Evolutionary conservation across 768 basidiomycete species (phyloP), one percentile per base, ranked within the genome.

Genomic region (Heimioporus sp.): DNA sequence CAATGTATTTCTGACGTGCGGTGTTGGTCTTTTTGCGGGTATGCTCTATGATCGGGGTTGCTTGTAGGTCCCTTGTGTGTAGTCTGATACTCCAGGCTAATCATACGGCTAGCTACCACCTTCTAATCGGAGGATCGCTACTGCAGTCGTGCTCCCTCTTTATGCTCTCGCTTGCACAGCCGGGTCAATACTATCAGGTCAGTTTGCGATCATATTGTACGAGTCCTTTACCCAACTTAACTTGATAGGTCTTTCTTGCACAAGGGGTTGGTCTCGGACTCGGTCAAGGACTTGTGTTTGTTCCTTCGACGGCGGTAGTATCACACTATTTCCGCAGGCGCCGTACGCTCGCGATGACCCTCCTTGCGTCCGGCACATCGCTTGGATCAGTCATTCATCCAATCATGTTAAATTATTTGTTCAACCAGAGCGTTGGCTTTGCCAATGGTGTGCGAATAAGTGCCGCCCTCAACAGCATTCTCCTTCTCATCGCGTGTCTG

Each of bases 41-140:
- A 60, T 70, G 45, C 71, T 75, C 9, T 79, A 76, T 54, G 82
- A 83, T 48, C 69, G 69, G n/a, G 81, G 81, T 48, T 76, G 78
- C 65, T 80, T 78, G 76, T 77, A 52, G 16, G 63, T 54, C 24
- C 2, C 8, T 44, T n/a, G 1, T 7, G 7, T 8, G 11, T 20
- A 15, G 31, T 35, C 32, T 1, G 37, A 21, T 1, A 8, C 32
- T 45, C 11, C 10, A 44, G 46, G 10, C 46, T 59, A 3, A 59
- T 47, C 11, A 5, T 32, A 21, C 21, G 24, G 24, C 21, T 56
- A 78, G 78, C 55, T 74, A 77, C 51, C 65, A 71, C 39, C 52
- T 81, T 15, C 70, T 81, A 54, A 73, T 77, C 11, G 67, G 66
- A 31, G 80, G 79, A 1, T 67, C 75, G 1, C 19, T 77, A 9